Percentiles rank a stretch among this genome's conserved stretches.
phyloP scores from a whole-genome alignment of 2,329 filamentous ascomycete species.

The Colletotrichum eleusines region DNA sequence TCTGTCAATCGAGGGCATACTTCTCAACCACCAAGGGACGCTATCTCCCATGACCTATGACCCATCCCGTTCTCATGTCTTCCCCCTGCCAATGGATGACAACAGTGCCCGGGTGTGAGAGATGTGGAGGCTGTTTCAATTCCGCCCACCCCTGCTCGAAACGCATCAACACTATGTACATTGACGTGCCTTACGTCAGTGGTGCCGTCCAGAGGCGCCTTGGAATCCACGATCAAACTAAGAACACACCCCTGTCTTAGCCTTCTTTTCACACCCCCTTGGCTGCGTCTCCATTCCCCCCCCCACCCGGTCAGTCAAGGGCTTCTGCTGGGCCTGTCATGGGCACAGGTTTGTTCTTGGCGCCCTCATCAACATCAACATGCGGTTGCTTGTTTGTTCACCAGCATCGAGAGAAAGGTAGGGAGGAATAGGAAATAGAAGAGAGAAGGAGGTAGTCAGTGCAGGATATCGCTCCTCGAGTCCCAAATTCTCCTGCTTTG shows the following conservation, averaged over 20 bases:
- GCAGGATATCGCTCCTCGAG: neutral
- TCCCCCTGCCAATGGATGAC: constrained; percentile 38
- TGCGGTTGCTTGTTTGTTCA: constrained; percentile 35
- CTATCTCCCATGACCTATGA: constrained; percentile 1
- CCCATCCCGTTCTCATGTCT: neutral
- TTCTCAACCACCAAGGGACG: constrained; percentile 13
- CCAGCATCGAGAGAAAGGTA: neutral
- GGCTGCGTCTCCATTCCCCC: neutral
- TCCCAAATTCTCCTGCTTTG: neutral
- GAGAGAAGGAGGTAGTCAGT: neutral
- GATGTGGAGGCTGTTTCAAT: constrained; percentile 42
- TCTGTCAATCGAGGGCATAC: neutral
- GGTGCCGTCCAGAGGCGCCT: constrained; percentile 25
- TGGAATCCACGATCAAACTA: constrained; percentile 6
- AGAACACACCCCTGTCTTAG: constrained; percentile 9
- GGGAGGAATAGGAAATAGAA: neutral
- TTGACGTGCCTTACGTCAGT: constrained; percentile 42
- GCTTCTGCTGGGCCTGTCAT: constrained; percentile 19
- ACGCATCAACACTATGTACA: constrained; percentile 36
- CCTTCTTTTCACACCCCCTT: constrained; percentile 12
- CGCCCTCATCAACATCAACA: constrained; percentile 34
- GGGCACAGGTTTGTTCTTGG: constrained; percentile 30
- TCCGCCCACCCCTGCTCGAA: constrained; percentile 40
- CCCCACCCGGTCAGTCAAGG: neutral
- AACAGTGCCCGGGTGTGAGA: constrained; percentile 30